Conservation (phyloP, 2,329 filamentous ascomycete genomes). For the Ceratocystiopsis minuta region DNA sequence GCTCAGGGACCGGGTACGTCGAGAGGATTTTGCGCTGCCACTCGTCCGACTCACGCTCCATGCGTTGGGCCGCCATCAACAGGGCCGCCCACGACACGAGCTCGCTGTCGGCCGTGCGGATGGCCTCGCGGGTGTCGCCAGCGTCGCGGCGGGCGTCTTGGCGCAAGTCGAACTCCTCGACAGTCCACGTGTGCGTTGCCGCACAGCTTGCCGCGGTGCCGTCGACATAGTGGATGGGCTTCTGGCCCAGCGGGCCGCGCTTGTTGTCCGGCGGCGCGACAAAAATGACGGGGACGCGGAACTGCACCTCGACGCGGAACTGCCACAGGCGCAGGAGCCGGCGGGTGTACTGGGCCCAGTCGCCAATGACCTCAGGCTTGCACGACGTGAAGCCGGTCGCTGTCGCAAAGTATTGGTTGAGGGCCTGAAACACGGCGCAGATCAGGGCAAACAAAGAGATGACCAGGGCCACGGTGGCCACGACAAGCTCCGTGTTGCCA, state of each 20-base stretch:
- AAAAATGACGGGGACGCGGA: constrained; percentile 32
- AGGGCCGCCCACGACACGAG: constrained; percentile 35
- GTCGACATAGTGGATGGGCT: constrained; percentile 12
- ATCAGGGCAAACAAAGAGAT: constrained; percentile 28
- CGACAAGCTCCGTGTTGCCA: constrained; percentile 16
- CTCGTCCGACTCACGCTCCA: constrained; percentile 27
- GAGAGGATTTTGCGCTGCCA: constrained; percentile 20
- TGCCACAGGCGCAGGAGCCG: constrained; percentile 24
- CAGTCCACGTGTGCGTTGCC: constrained; percentile 9
- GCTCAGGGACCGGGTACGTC: neutral
- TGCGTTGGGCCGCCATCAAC: constrained; percentile 29
- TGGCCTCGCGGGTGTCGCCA: constrained; percentile 11
- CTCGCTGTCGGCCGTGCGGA: constrained; percentile 39
- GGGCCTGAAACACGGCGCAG: constrained; percentile 27
- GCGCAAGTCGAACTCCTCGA: constrained; percentile 1
- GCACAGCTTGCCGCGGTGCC: constrained; percentile 1
- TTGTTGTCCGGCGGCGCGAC: constrained; percentile 25
- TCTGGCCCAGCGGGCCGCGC: constrained; percentile 15
- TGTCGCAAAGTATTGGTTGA: constrained; percentile 32
- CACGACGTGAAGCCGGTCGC: constrained; percentile 31
- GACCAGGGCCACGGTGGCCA: constrained; percentile 26
- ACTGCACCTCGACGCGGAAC: constrained; percentile 31
- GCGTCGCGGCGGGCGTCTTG: too few relatives aligned
- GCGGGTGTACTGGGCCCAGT: constrained; percentile 24
- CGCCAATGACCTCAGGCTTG: constrained; percentile 28